Evolutionary conservation across 192 early-diverging fungal species (phyloP), one percentile per base, ranked within the genome.

Genomic region (Jimgerdemannia lactiflua): DNA sequence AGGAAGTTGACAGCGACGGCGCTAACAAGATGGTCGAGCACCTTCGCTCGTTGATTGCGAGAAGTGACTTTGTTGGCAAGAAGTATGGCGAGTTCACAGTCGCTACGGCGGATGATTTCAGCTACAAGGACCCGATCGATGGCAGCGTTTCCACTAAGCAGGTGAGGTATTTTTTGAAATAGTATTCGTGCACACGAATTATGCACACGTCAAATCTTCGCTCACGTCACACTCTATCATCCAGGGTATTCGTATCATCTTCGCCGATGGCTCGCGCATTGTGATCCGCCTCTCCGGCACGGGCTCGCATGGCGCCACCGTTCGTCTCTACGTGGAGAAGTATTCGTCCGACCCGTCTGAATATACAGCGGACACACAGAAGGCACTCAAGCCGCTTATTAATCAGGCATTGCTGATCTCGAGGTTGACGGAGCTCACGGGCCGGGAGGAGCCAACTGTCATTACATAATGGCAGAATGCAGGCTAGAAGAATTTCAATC

Each of bases 261-360:
- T 99, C 84, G 84, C 83, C n/a, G 96, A 98, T 81, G 92, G 94
- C 11, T 95, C 94, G 9, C 92, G 97, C 79, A 89, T 98, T 70
- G 89, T 99, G 69, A 94, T 97, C 83, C 91, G 98, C 40, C 82
- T 98, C 43, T 94, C 92, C 41, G 98, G 98, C 18, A 99, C 98
- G 9, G 98, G 98, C 11, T 94, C 92, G 4, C 93, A 96, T 70
- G 98, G 98, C 29, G 98, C 98, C 1, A 99, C 98, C 68, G 87
- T 99, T 41, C 92, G 98, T 74, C 85, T 99, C 42, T 99, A 99
- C 77, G 94, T 98, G 63, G 98, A 99, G 79, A 94, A 97, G 83
- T 96, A 96, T 80, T 86, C 88, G 20, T 76, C 84, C 44, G 88
- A 92, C 70, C 67, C 79, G 4, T 67, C 75, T 20, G 85, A 94